Conservation (phyloP, 169 alveolate species). For the Neospora caninum region DNA sequence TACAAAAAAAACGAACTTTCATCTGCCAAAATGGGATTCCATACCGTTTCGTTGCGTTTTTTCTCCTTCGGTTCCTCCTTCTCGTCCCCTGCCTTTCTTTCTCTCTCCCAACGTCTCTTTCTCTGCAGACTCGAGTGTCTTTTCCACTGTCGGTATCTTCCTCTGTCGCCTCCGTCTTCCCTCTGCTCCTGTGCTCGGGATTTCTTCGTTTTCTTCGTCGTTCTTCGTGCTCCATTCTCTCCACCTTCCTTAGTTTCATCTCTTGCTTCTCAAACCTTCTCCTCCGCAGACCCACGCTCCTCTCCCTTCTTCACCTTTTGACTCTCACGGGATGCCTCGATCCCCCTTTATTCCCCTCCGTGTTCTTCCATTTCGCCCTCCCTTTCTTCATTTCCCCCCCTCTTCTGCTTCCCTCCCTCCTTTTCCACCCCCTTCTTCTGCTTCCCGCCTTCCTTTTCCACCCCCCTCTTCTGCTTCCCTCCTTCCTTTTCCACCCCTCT, state of each 20-base stretch:
- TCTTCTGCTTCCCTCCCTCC: neutral
- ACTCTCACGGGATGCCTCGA: neutral
- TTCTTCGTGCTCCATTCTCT: neutral
- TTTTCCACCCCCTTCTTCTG: neutral
- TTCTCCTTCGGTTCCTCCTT: constrained; percentile 61
- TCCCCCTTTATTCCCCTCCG: neutral
- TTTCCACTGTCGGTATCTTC: no score
- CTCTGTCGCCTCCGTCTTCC: no score
- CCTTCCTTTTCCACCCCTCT: neutral
- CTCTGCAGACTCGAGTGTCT: neutral
- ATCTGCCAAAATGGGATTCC: no score
- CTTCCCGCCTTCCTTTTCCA: neutral
- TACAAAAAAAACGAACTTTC: neutral
- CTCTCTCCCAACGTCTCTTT: neutral
- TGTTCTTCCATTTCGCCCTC: neutral
- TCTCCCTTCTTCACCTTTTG: neutral
- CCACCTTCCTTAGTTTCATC: neutral
- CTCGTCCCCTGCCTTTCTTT: neutral
- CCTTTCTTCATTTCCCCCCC: neutral
- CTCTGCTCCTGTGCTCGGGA: no score
- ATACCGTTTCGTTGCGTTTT: neutral
- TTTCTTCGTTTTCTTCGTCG: no score
- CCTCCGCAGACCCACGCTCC: no score
- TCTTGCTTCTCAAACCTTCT: neutral
- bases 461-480: neutral